phyloP scores from a whole-genome alignment of 176 grass and related monocot species.

The Alopecurus myosuroides region DNA sequence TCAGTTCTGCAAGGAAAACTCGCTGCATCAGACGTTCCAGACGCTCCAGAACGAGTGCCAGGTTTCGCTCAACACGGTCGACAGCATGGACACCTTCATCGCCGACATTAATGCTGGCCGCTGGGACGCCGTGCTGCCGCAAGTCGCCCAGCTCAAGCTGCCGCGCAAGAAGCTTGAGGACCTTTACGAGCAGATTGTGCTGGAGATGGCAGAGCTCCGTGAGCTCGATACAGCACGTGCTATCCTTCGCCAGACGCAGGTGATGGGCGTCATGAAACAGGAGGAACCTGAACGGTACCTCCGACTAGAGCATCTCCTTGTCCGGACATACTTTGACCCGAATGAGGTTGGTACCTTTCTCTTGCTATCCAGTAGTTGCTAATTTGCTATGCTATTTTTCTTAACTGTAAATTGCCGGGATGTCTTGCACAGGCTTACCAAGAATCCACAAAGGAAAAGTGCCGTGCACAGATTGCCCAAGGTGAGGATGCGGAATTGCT shows the following conservation, averaged over 20 bases:
- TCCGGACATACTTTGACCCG: constrained; percentile 86
- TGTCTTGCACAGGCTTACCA: constrained; percentile 72
- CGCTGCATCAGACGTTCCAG: constrained; percentile 97
- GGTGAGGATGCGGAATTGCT: constrained; percentile 38
- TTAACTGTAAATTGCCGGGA: constrained; percentile 13
- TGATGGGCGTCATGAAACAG: constrained; percentile 99
- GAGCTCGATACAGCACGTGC: constrained; percentile 86
- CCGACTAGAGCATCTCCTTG: constrained; percentile 90
- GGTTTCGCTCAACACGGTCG: constrained; percentile 90
- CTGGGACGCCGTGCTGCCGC: constrained; percentile 92
- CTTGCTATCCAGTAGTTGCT: not conserved
- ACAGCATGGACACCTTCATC: constrained; percentile 81
- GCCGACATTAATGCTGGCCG: constrained; percentile 79
- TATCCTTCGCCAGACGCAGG: constrained; percentile 95
- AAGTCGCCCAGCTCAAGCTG: constrained; percentile 88
- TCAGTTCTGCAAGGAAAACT: constrained; percentile 98
- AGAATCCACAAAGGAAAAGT: constrained; percentile 97
- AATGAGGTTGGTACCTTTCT: constrained; percentile 58
- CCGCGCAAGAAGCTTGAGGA: constrained; percentile 90
- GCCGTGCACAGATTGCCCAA: constrained; percentile 86
- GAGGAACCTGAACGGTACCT: constrained; percentile 96
- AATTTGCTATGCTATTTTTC: not conserved
- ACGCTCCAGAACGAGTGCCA: constrained; percentile 94
- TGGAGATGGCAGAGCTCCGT: constrained; percentile 96
- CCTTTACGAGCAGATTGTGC: constrained; percentile 98